Base-by-base conservation (phyloP, 2,329 filamentous ascomycete genomes). In the Exophiala viscosa region DNA sequence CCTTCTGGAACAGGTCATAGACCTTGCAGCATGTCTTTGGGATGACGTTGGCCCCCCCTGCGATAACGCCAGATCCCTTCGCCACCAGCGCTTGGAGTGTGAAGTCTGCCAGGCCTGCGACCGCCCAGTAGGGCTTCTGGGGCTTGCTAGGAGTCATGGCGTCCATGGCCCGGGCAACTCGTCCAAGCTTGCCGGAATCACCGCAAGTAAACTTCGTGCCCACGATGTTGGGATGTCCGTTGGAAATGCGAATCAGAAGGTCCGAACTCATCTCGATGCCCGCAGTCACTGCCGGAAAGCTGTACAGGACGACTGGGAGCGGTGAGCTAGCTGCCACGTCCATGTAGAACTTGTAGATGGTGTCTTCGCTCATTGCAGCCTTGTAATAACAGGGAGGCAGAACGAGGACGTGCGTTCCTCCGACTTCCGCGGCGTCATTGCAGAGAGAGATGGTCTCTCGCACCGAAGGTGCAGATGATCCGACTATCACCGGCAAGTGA, bases 71-170 rank as follows among this genome's bases (percentile, higher is more conserved):
- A 52, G 83, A 87, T 38, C 89, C 89, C 43, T 88, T 88, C 42
- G 82, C 87, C 55, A 86, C 78, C 3, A 91, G 79, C 1, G 88
- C 92, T 73, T 93, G 90, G 23, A 88, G 77, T 1, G 88, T 90
- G 70, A 95, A 93, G 71, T 95, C 89, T 66, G 87, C 89, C 69
- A 93, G 88, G 60, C 89, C 90, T 41, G 89, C 89, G 66, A 93
- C 90, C 15, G 88, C 89, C 81, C 93, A 87, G 76, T 91, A 95
- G 6, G 71, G 73, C 13, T 68, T 71, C 33, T 71, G 71, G 15
- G 18, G 33, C n/a, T 48, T 11, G 13, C 28, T 23, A 8, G 34
- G 17, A 3, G 45, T 48, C 20, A 84, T 82, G 52, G 89, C 88
- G 62, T 87, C 75, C 43, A 85, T 83, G 41, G 83, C 88, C 11